Base-by-base conservation (phyloP, 345 rosid species). In the Populus euphratica region DNA sequence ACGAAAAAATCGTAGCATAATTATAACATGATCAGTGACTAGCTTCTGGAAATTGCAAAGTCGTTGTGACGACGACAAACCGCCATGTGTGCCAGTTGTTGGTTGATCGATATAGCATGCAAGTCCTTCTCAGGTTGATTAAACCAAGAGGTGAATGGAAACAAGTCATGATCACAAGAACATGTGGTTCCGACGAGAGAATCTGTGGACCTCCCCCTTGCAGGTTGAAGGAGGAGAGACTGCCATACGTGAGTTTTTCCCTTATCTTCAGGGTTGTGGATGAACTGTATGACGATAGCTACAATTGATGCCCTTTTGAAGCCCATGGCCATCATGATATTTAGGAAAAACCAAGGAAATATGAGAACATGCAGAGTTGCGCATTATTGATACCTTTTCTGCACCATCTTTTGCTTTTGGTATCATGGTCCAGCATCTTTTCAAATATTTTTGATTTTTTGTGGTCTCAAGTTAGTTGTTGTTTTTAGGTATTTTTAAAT, bases 81-180 rank as follows among this genome's bases (percentile, higher is more conserved):
- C 50, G 65, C 78, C 78, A 75, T 13, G 47, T 66, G 72, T 11
- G 12, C 72, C 47, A 3, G 8, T 75, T 47, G 17, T 54, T 56
- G 25, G 23, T 25, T 56, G 38, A 41, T 27, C 56, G 73, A 76
- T 59, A 21, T 11, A 14, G n/a, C 71, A 21, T 21, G 43, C 36
- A 68, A 1, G 65, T 61, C 65, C 21, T 7, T 21, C 21, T 8
- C 21, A 23, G 65, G 21, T 5, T 52, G 65, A 67, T 49, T 21
- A 21, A 54, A 52, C 35, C 76, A 59, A 38, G 65, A 61, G 1
- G 47, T 49, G 27, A 70, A 35, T 21, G 25, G 29, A 21, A 8
- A 38, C 47, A 12, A 44, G 67, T 72, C 43, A 6, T 72, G 52
- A 33, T 33, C 47, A 50, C 74, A 72, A 21, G 38, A 68, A 21